Evolutionary conservation across 208 protist genomes (phyloP).

Genomic region (Polymyxa betae): DNA sequence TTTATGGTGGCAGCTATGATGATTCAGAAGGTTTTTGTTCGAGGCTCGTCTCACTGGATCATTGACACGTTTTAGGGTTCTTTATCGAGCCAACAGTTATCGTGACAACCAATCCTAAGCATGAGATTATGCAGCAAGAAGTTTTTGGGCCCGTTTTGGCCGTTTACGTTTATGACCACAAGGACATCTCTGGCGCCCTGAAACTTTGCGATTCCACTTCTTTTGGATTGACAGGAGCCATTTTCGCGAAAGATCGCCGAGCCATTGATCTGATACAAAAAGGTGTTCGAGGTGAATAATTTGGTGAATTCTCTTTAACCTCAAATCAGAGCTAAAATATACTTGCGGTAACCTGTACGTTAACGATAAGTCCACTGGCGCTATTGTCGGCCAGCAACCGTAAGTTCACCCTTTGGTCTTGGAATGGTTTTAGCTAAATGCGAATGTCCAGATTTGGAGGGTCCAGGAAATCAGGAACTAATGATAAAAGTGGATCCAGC

Average conservation of each 20-base stretch:
- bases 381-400: conserved; percentile 96
- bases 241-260: conserved; percentile 63
- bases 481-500: conserved; percentile 91
- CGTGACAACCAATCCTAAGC: conserved; percentile 82
- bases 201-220: conserved; percentile 44
- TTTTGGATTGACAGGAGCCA: conserved; percentile 54
- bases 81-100: conserved; percentile 95
- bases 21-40: conserved; percentile 64
- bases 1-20: conserved; percentile 72
- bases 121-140: conserved; percentile 83
- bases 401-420: conserved; percentile 65
- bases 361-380: conserved; percentile 92
- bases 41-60: neutral
- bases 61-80: conserved; percentile 71
- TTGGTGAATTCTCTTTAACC: neutral
- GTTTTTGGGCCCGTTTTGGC: conserved; percentile 96
- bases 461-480: conserved; percentile 83
- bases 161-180: conserved; percentile 88
- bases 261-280: conserved; percentile 59
- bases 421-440: neutral
- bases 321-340: conserved; percentile 68
- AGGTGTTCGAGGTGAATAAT: neutral
- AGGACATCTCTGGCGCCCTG: neutral
- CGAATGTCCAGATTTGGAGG: neutral
- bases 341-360: conserved; percentile 95